Evolutionary conservation across 2,329 filamentous ascomycete genomes (phyloP).

Genomic region (Fusarium gaditjirri): DNA sequence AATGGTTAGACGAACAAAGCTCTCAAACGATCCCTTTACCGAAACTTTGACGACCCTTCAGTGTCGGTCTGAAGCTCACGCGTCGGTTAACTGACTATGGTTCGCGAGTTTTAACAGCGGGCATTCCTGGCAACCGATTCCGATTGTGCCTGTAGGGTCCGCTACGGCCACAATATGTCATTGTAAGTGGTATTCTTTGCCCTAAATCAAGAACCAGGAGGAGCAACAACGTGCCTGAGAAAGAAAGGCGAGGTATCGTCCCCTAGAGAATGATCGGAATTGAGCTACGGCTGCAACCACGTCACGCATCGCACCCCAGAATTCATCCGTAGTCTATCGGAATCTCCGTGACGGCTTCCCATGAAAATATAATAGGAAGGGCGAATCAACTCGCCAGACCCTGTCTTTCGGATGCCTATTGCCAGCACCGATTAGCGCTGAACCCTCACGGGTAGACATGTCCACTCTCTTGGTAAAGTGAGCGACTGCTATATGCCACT

Average conservation of each 20-base stretch:
- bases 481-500: constrained; percentile 50
- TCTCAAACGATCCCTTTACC: not conserved
- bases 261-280: constrained; percentile 86
- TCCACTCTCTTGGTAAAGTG: constrained; percentile 54
- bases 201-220: not conserved
- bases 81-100: not conserved
- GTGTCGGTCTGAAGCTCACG: not conserved
- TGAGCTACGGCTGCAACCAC: constrained; percentile 68
- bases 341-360: constrained; percentile 91
- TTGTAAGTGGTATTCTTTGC: constrained; percentile 12
- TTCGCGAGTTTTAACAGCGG: not conserved
- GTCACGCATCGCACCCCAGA: constrained; percentile 94
- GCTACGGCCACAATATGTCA: not conserved
- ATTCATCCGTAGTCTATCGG: constrained; percentile 85
- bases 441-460: constrained; percentile 80
- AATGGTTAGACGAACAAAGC: not conserved
- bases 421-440: constrained; percentile 79
- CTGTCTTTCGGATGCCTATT: constrained; percentile 88
- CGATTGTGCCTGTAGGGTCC: not conserved
- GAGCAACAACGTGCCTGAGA: not conserved
- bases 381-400: not conserved
- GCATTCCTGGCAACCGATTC: not conserved
- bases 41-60: not conserved
- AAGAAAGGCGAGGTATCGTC: constrained; percentile 61
- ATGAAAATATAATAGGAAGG: constrained; percentile 65